phyloP scores from a whole-genome alignment of 164 flowering plant species.

The Cinnamomum micranthum region DNA sequence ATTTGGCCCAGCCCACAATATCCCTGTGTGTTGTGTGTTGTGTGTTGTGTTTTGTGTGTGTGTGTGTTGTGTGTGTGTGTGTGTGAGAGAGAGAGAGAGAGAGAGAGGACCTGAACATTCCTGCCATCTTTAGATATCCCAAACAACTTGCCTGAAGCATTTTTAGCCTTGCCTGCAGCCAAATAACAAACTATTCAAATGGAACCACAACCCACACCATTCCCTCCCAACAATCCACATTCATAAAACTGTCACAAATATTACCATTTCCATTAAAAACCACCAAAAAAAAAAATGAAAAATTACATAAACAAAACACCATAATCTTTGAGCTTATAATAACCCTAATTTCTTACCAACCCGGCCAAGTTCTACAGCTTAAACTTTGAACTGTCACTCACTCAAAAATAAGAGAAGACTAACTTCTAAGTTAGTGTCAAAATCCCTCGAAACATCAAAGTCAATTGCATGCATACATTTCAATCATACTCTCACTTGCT shows the following conservation, averaged over 20 bases:
- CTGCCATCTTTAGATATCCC: neutral
- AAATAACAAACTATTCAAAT: slow-evolving; percentile 15
- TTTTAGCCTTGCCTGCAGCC: slow-evolving; percentile 11
- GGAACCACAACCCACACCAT: neutral
- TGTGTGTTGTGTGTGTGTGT: too few relatives aligned
- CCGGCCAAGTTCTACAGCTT: neutral
- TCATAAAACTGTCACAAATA: neutral
- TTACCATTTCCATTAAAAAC: too few relatives aligned
- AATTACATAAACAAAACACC: neutral
- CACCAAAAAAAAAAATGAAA: too few relatives aligned
- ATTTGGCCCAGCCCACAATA: too few relatives aligned
- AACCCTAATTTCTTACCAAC: neutral
- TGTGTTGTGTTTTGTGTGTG: too few relatives aligned
- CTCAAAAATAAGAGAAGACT: neutral
- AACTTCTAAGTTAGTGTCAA: slow-evolving; percentile 6
- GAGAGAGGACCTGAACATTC: slow-evolving; percentile 9
- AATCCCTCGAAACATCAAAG: slow-evolving; percentile 8
- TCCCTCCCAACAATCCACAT: neutral
- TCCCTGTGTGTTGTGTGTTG: too few relatives aligned
- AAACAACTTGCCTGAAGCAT: slow-evolving; percentile 9
- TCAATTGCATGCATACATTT: slow-evolving; percentile 28
- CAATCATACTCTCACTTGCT: slow-evolving; percentile 22
- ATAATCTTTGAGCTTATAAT: too few relatives aligned
- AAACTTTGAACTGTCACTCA: neutral
- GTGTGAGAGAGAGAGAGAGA: slow-evolving; percentile 3